phyloP scores from a whole-genome alignment of 352 stramenopile species.

The Phytophthora podocarpi region DNA sequence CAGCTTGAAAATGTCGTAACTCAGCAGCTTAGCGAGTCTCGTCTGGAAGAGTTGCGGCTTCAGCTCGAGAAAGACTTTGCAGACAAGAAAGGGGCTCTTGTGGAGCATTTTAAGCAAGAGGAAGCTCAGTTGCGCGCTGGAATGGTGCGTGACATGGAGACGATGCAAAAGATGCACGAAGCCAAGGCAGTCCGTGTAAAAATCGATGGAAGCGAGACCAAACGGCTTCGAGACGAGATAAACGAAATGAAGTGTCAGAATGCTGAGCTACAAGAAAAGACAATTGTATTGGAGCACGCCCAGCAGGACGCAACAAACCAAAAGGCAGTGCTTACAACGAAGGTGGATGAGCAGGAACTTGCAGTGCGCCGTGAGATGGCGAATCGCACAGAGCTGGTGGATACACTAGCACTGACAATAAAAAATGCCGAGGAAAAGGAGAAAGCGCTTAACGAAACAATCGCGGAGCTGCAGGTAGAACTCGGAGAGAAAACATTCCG shows the following conservation, averaged over 20 bases:
- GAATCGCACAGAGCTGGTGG: conserved; percentile 75
- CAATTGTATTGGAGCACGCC: conserved; percentile 57
- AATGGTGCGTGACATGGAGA: conserved; percentile 66
- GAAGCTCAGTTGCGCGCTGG: conserved; percentile 61
- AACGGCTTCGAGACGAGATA: conserved; percentile 58
- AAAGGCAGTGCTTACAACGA: conserved; percentile 42
- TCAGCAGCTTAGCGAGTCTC: conserved; percentile 58
- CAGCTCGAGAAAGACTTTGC: conserved; percentile 65
- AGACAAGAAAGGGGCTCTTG: conserved; percentile 60
- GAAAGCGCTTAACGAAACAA: conserved; percentile 40
- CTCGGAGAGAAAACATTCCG: conserved; percentile 71
- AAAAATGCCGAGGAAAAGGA: conserved; percentile 62
- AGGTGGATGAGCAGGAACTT: conserved; percentile 61
- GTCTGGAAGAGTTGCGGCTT: conserved; percentile 52
- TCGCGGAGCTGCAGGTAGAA: conserved; percentile 56
- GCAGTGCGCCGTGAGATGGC: conserved; percentile 60
- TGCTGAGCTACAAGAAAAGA: conserved; percentile 43
- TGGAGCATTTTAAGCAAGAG: conserved; percentile 70
- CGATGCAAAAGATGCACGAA: conserved; percentile 73
- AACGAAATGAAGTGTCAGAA: conserved; percentile 39
- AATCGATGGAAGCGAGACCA: conserved; percentile 67
- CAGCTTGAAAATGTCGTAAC: conserved; percentile 57
- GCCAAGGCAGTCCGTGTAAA: conserved; percentile 60
- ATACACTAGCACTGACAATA: conserved; percentile 71
- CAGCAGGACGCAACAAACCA: conserved; percentile 38